These are phyloP conservation scores for Volvox africanus DNA, from an alignment of 139 green algal species.

Conservation along the genomic window DNA sequence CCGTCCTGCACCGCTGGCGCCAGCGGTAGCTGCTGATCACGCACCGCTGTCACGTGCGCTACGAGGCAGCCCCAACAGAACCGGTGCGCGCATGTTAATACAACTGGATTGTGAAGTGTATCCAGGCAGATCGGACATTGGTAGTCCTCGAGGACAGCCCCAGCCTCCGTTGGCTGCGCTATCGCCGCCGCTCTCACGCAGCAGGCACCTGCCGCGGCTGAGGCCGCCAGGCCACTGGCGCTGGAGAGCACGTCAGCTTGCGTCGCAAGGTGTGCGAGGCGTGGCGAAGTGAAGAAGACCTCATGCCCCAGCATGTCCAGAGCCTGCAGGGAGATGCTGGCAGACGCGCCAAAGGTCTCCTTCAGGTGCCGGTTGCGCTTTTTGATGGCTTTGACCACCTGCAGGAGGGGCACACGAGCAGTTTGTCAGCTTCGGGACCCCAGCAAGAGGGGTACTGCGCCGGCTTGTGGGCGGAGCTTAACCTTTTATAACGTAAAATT, in stretches of 20 bases:
- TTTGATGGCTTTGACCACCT: slow-evolving; percentile 77
- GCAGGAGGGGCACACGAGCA: not conserved
- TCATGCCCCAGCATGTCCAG: slow-evolving; percentile 76
- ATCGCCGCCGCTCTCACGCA: not conserved
- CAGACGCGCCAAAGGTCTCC: slow-evolving; percentile 50
- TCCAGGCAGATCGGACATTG: slow-evolving; percentile 87
- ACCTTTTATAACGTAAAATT: too few relatives aligned
- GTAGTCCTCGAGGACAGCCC: slow-evolving; percentile 45
- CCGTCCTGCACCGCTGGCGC: not conserved
- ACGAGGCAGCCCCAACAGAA: slow-evolving; percentile 92
- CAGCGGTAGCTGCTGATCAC: slow-evolving; percentile 32
- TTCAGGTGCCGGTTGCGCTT: slow-evolving; percentile 87
- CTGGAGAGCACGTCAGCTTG: slow-evolving; percentile 72
- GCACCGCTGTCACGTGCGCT: slow-evolving; percentile 57
- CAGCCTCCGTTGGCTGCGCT: not conserved
- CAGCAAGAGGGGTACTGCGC: too few relatives aligned
- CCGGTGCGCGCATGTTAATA: slow-evolving; percentile 85
- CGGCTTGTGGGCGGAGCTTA: too few relatives aligned
- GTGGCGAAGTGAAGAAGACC: slow-evolving; percentile 84
- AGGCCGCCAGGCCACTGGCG: not conserved
- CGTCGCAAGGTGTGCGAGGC: slow-evolving; percentile 78
- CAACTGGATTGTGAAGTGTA: slow-evolving; percentile 84
- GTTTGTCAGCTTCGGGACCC: too few relatives aligned
- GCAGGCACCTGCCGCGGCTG: not conserved
- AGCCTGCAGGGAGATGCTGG: slow-evolving; percentile 61